Base-by-base conservation (phyloP, 768 basidiomycete genomes). In the Leccinum imitatum region DNA sequence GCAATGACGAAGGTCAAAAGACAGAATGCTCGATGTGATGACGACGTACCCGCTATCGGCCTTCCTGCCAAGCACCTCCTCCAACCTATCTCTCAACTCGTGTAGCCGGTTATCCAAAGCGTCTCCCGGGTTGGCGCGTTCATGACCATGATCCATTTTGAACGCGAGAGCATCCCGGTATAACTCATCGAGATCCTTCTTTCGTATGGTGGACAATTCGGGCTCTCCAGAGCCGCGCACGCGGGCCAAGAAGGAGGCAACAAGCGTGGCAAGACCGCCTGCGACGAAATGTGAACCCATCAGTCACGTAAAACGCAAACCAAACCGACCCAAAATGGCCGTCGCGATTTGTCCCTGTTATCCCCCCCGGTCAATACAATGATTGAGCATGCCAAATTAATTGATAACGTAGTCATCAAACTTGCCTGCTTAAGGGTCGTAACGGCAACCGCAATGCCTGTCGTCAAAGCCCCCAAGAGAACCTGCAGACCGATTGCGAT, bases 201-300 rank as follows among this genome's bases (percentile, higher is more conserved):
- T 77, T 9, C 83, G 81, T 2, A 75, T 68, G 37, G 78, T 76
- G 1, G 87, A 87, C 17, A 80, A 56, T 61, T 90, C 87, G 2
- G 90, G 90, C 64, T 91, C 89, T 44, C 82, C 82, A 0, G 87
- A 84, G 6, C 88, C 87, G 30, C 88, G 83, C 30, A 82, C 79
- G 15, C 85, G 83, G 3, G 89, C 90, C 25, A 91, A 78, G 71
- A 87, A 90, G 2, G 88, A 86, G 15, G 89, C 88, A 14, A 86
- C 80, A 19, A 90, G 25, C 0, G 89, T 91, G 4, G 88, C 72
- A 13, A 87, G 58, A n/a, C 84, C 89, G 27, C 90, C 87, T 84
- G 14, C 0, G 55, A 25, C 25, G 6, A 47, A 31, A 23, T 15
- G 23, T 63, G 21, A 57, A 50, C 8, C 1, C 11, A 41, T n/a